Conservation (phyloP, 1,139 yeast genomes). For the Nakaseomyces nivariensis region DNA sequence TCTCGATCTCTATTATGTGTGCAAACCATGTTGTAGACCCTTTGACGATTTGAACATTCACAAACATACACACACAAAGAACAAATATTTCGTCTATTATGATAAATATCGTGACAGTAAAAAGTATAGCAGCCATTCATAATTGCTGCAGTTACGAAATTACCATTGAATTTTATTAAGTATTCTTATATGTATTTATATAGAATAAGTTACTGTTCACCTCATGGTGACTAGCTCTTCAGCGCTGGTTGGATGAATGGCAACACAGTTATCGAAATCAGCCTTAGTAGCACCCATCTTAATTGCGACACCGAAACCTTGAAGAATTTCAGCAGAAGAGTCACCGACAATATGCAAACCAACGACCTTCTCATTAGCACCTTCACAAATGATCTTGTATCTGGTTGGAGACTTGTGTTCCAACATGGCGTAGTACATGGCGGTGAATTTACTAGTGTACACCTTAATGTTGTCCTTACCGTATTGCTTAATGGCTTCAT, state of each 20-base stretch:
- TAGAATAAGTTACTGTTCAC: conserved; percentile 23
- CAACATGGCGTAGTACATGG: conserved; percentile 89
- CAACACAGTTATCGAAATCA: conserved; percentile 91
- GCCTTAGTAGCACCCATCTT: conserved; percentile 97
- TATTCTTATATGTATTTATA: too few relatives aligned
- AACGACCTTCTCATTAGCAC: conserved; percentile 83
- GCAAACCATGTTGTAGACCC: too few relatives aligned
- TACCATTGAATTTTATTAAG: too few relatives aligned
- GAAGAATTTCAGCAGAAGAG: conserved; percentile 80
- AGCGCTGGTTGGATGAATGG: conserved; percentile 97
- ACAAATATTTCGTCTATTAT: too few relatives aligned
- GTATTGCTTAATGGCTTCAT: conserved; percentile 62
- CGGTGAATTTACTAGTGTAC: conserved; percentile 72
- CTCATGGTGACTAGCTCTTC: conserved; percentile 91
- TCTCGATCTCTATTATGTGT: too few relatives aligned
- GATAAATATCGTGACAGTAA: too few relatives aligned
- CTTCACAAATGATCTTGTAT: conserved; percentile 72
- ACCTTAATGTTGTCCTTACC: conserved; percentile 76
- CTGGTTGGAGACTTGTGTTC: conserved; percentile 80
- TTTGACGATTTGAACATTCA: too few relatives aligned
- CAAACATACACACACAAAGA: too few relatives aligned
- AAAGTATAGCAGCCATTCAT: too few relatives aligned
- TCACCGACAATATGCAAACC: conserved; percentile 94
- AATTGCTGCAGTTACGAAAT: too few relatives aligned
- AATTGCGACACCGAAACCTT: conserved; percentile 96